These are phyloP conservation scores for Arxiozyma slooffiae DNA, from an alignment of 1,139 yeast species.

Conservation along the genomic window DNA sequence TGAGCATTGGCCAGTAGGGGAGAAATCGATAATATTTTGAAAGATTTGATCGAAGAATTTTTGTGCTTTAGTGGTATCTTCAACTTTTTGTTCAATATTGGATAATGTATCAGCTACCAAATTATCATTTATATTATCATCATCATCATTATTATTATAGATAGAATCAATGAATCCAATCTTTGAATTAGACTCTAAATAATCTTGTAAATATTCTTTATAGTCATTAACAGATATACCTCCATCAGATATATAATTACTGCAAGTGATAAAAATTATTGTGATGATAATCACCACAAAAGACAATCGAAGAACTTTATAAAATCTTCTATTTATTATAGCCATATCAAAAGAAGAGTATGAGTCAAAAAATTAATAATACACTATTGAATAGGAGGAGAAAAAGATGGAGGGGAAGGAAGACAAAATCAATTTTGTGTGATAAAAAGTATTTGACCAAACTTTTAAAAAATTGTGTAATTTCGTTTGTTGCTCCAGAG, in stretches of 20 bases:
- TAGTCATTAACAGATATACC: slow-evolving; percentile 3
- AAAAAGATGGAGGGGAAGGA: no score
- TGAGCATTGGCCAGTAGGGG: slow-evolving; percentile 21
- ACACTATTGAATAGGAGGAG: neutral
- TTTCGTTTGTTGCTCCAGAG: no score
- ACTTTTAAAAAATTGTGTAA: no score
- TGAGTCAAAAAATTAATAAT: no score
- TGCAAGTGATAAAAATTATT: neutral
- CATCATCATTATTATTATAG: neutral
- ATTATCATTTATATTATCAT: neutral
- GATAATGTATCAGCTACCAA: neutral
- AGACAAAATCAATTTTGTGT: no score
- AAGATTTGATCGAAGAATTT: slow-evolving; percentile 24
- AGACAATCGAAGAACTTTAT: slow-evolving; percentile 4
- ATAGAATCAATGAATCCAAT: neutral
- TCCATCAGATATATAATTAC: neutral
- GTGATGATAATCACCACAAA: neutral
- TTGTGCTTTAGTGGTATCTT: slow-evolving; percentile 8
- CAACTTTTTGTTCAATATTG: neutral
- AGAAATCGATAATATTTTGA: slow-evolving; percentile 15
- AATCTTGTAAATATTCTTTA: slow-evolving; percentile 1
- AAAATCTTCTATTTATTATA: slow-evolving; percentile 4
- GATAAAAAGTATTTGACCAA: no score
- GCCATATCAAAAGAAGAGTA: neutral
- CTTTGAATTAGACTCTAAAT: neutral